phyloP scores from a whole-genome alignment of 2,329 filamentous ascomycete genomes.

The Neonectria magnoliae region DNA sequence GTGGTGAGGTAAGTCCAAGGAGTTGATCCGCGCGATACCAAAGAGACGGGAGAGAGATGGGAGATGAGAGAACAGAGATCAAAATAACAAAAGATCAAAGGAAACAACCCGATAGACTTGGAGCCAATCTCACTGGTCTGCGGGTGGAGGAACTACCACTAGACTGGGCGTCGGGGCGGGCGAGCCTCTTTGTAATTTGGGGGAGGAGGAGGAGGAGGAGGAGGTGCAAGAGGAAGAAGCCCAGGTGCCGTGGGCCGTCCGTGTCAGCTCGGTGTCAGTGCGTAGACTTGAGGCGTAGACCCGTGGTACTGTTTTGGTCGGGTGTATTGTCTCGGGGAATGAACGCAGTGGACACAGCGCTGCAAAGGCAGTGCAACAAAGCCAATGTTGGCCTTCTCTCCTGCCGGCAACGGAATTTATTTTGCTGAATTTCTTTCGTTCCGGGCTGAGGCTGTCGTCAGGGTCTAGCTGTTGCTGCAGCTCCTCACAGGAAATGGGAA shows the following conservation, averaged over 20 bases:
- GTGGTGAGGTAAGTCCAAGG: conserved; percentile 3
- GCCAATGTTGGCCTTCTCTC: neutral
- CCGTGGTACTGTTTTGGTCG: conserved; percentile 7
- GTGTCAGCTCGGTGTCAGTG: conserved; percentile 11
- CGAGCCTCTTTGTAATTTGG: conserved; percentile 19
- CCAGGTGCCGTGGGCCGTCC: neutral
- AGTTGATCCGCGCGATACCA: neutral
- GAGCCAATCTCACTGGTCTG: conserved; percentile 6
- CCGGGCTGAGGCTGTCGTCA: neutral
- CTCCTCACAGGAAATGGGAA: neutral
- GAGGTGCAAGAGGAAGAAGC: neutral
- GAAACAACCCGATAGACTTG: neutral
- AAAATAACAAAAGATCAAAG: neutral
- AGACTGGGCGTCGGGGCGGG: neutral
- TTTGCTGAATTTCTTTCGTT: neutral
- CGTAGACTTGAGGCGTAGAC: conserved; percentile 1
- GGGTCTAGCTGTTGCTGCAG: neutral
- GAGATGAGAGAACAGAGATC: neutral
- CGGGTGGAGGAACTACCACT: neutral
- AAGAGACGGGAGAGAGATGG: neutral
- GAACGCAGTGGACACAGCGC: conserved; percentile 11
- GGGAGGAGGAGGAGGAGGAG: neutral
- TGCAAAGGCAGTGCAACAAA: neutral
- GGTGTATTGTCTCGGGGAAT: conserved; percentile 18
- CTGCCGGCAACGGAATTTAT: no score